Evolutionary conservation across 371 early-diverging fungal genomes (phyloP).

Genomic region (Dentiscutata heterogama): DNA sequence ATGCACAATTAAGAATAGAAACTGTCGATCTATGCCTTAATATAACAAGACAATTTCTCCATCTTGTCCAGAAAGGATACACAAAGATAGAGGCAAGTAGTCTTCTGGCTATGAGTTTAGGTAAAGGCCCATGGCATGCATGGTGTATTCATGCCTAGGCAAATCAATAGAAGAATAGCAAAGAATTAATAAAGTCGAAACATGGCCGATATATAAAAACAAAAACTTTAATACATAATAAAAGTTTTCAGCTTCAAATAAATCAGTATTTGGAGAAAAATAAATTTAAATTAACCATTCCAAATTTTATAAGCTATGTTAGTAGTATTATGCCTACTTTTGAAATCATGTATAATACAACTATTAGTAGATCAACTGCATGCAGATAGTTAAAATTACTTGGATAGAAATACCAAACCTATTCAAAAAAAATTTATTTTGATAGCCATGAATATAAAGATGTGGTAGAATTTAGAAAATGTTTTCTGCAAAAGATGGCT

Average conservation of each 20-base stretch:
- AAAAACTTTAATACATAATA: neutral
- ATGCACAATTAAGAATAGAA: too few relatives aligned
- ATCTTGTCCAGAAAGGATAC: neutral
- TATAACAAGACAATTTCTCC: slow-evolving; percentile 21
- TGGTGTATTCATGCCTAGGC: slow-evolving; percentile 5
- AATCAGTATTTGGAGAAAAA: slow-evolving; percentile 1
- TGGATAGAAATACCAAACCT: too few relatives aligned
- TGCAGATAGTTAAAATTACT: too few relatives aligned
- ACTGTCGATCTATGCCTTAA: neutral
- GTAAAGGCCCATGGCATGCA: slow-evolving; percentile 14
- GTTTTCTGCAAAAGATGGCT: too few relatives aligned
- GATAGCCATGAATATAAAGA: too few relatives aligned
- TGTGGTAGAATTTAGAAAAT: too few relatives aligned
- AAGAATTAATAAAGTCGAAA: neutral
- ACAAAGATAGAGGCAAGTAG: neutral
- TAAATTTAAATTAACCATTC: neutral
- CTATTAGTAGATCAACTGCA: too few relatives aligned
- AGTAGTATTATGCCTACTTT: too few relatives aligned
- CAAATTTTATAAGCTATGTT: too few relatives aligned
- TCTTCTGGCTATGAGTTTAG: neutral
- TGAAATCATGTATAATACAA: too few relatives aligned
- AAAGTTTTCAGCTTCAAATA: neutral
- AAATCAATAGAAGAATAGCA: slow-evolving; percentile 17
- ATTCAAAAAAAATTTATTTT: too few relatives aligned
- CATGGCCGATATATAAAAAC: slow-evolving; percentile 1